A percentile compares a stretch with the other conserved stretches of the same genome.
phyloP scores from a whole-genome alignment of 2,329 filamentous ascomycete species.

The Fusarium guadeloupense region DNA sequence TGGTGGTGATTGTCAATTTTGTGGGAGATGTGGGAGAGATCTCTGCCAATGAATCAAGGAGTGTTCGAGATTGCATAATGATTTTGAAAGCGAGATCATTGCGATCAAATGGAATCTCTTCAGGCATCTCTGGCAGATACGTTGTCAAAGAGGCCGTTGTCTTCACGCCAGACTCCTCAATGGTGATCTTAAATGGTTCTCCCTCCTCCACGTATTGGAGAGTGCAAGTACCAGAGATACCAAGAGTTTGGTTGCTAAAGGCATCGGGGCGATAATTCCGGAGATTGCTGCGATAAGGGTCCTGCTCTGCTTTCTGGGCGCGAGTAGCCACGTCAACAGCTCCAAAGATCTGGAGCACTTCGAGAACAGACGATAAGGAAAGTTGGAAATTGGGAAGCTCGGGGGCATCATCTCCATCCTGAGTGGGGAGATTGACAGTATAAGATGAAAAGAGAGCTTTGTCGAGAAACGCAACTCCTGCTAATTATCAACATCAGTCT shows the following conservation, averaged over 20 bases:
- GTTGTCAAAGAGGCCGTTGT: conserved; percentile 92
- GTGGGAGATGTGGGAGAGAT: conserved; percentile 76
- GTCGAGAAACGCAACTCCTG: conserved; percentile 77
- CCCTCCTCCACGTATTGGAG: conserved; percentile 80
- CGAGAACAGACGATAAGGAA: conserved; percentile 85
- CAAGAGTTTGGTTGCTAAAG: conserved; percentile 84
- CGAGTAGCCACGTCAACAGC: conserved; percentile 74
- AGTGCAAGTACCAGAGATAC: conserved; percentile 86
- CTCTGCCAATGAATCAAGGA: conserved; percentile 77
- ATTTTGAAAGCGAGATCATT: conserved; percentile 87
- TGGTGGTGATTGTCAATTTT: conserved; percentile 73
- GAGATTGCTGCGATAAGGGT: conserved; percentile 69
- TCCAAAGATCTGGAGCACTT: conserved; percentile 95
- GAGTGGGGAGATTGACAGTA: conserved; percentile 65
- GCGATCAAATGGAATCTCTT: conserved; percentile 89
- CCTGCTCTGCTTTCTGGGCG: conserved; percentile 66
- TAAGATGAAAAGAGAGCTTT: conserved; percentile 90
- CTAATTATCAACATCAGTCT: conserved; percentile 8
- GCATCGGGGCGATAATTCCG: conserved; percentile 73
- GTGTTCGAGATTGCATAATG: conserved; percentile 84
- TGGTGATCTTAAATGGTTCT: conserved; percentile 81
- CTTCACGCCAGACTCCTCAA: conserved; percentile 86
- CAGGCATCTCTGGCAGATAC: conserved; percentile 77
- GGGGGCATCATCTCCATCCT: conserved; percentile 51
- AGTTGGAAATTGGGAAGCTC: conserved; percentile 81